Evolutionary conservation across 1,284 basidiomycete species (phyloP), one percentile per base, ranked within the genome.

Genomic region (Sporisorium scitamineum): DNA sequence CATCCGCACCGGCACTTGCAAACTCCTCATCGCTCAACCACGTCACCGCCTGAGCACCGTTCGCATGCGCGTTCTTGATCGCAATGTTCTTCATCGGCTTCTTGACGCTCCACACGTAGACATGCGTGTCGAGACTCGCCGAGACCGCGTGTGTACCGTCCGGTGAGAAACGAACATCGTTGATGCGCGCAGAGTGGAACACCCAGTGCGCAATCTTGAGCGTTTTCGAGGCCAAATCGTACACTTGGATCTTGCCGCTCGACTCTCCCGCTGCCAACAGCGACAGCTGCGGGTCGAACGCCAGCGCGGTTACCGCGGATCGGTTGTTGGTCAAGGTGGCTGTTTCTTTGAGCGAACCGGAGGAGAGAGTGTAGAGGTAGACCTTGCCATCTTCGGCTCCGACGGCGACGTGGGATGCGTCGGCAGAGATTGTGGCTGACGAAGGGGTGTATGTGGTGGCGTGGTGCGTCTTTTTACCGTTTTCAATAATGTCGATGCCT

Each of bases 41-140:
- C 44, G 90, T 87, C 16, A 95, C 94, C 24, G 89, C 89, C 66
- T 90, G 91, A 0, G 94, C 79, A 5, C 85, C 80, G 37, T 78
- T 72, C 2, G 72, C 68, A 51, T 80, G 83, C 18, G 81, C 78
- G 45, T 83, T 84, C 79, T 92, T 93, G 86, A 97, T 91, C 14
- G 91, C 89, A 45, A 95, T 90, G 78, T 93, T 93, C 86, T 90
- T 91, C 85, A 90, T 87, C 13, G 92, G 91, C 78, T 92, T 91
- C 63, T 89, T 88, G 41, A 94, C 90, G 77, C 91, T 91, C 91
- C 94, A 98, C 42, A 98, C 87, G 84, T 94, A 97, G 9, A 97
- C 90, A 80, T 94, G 90, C 29, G 95, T 96, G 85, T 99, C 96
- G 31, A 75, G 41, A 22, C 62, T 57, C 29, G 72, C 72, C 47